Evolutionary conservation across 208 protist genomes (phyloP), one percentile per base, ranked within the genome.

Genomic region (Crithidia bombi): DNA sequence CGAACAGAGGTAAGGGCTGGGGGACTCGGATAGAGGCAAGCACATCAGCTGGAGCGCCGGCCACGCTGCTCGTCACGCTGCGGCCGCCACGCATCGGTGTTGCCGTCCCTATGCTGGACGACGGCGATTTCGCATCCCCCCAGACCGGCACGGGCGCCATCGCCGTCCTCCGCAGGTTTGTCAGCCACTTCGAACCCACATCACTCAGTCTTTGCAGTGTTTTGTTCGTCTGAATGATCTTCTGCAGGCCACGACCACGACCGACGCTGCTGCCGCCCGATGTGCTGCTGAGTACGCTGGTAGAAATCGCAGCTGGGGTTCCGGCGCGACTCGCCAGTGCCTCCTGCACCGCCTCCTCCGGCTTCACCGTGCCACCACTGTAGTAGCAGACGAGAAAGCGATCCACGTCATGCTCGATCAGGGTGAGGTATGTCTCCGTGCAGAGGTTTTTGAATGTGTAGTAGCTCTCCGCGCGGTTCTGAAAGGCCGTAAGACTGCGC

Each of bases 341-440:
- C 44, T 50, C 63, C 52, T 59, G 70, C 54, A 76, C 54, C 36
- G 70, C 54, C 28, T 73, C 65, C 54, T 64, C 67, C 1, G 74
- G 64, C 23, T 46, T 41, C 25, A 69, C 65, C 4, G 23, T 38
- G 47, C 61, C 73, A 30, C 54, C 63, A 65, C 43, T 75, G 73
- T 84, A 86, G 62, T 82, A 64, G 33, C 58, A 61, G 10, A 64
- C 64, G 14, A 93, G 70, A 50, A 89, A 93, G 38, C 63, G 70
- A 39, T 93, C 87, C 17, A 93, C 87, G 47, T 72, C 64, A 15
- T 65, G 71, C 58, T 93, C 87, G 50, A 93, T 73, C 26, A 74
- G 70, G 17, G 73, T 79, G 35, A 93, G 69, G 59, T 93, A 93
- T 25, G 55, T 63, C 57, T 93, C 82, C 0, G 83, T 90, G 62